Evolutionary conservation across 2,329 filamentous ascomycete genomes (phyloP), one percentile per base, ranked within the genome.

Genomic region (Monosporascus ibericus): DNA sequence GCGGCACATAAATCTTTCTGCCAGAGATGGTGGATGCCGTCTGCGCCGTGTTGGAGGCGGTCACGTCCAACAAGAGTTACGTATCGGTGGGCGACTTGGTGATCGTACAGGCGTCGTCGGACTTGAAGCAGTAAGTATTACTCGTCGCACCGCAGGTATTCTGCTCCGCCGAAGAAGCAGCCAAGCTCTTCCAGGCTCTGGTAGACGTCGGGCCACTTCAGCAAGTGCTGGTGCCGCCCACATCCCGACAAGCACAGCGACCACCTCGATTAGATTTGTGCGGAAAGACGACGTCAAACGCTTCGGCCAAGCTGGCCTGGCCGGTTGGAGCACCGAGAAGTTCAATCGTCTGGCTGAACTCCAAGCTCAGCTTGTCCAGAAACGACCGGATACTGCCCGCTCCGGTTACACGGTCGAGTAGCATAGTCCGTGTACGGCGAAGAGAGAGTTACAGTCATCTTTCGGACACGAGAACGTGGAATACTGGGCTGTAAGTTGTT

Each of bases 1-100:
- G 11, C 8, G 63, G 64, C 4, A 57, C 49, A 14, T 60, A 68
- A 27, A 51, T 65, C 17, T 71, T 67, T 44, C 60, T 63, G 3
- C 54, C 63, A 1, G 54, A 58, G 17, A 61, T 60, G 49, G 60
- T 61, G 7, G 48, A 57, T 18, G 62, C 63, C 46, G 62, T 70
- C 3, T 56, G 58, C 14, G 44, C 51, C 8, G 63, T 55, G 1
- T 62, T 70, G 51, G 49, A 61, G 48, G 47, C 47, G 2, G 53
- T 61, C 9, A 49, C 52, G 34, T 50, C 60, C 2, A 55, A 58
- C 24, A 48, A 48, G 4, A 44, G 57, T 14, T 49, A 64, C 18
- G 48, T 58, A 8, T 63, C 61, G n/a, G 58, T 58, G 1, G 58
- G 63, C 17, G 57, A 63, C 37, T 6, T 58, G 4, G 59, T 55